Evolutionary conservation across 148 eudicot genomes (phyloP).

Genomic region (Talinum fruticosum): DNA sequence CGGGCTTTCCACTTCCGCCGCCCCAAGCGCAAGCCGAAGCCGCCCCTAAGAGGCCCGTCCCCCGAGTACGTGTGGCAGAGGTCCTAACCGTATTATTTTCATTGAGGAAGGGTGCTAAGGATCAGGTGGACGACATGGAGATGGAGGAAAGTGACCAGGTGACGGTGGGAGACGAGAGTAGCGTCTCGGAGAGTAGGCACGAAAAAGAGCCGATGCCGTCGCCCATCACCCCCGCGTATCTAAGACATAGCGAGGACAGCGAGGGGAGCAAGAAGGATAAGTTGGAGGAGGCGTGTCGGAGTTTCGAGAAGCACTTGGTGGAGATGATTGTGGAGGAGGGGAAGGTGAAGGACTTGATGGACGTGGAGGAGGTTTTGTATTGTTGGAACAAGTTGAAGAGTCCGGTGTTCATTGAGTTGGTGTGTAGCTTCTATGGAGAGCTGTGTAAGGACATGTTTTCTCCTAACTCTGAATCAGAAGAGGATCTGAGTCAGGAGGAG

Average conservation of each 20-base stretch:
- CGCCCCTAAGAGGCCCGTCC: conserved; percentile 18
- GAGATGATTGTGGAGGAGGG: conserved; percentile 86
- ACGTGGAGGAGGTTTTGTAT: conserved; percentile 71
- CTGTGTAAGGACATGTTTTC: conserved; percentile 68
- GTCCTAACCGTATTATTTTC: conserved; percentile 38
- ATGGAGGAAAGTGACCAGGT: conserved; percentile 19
- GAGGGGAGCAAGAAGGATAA: conserved; percentile 28
- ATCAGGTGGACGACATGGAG: conserved; percentile 42
- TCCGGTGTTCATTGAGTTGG: conserved; percentile 70
- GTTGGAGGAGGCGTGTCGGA: conserved; percentile 58
- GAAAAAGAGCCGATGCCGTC: conserved; percentile 53
- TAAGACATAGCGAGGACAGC: conserved; percentile 28
- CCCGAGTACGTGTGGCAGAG: conserved; percentile 34
- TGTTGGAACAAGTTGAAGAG: conserved; percentile 73
- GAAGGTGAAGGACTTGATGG: conserved; percentile 52
- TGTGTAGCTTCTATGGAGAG: conserved; percentile 78
- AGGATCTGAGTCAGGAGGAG: conserved; percentile 11
- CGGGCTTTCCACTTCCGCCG: neutral
- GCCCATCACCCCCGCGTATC: conserved; percentile 57
- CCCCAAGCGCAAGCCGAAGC: neutral
- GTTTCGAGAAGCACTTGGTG: conserved; percentile 67
- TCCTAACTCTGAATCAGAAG: conserved; percentile 28
- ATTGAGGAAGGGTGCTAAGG: conserved; percentile 22
- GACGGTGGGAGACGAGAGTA: conserved; percentile 16
- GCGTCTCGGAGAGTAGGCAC: conserved; percentile 34